Conservation (phyloP, 805 yeast species). For the Wickerhamiella spandovensis region DNA sequence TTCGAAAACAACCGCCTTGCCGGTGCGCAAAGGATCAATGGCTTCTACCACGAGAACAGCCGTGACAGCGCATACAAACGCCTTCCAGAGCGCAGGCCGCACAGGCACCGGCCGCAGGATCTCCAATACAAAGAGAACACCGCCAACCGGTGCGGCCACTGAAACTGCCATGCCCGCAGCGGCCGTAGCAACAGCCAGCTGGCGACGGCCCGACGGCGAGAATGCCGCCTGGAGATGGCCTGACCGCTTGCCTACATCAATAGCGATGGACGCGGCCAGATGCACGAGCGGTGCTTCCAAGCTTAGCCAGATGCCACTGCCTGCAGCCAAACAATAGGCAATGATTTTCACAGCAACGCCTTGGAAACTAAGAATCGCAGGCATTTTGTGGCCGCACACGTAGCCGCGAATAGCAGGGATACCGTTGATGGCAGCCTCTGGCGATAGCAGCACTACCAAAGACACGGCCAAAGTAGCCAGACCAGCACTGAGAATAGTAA, state of each 20-base stretch:
- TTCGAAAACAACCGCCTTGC: constrained; percentile 45
- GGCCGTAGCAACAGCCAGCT: constrained; percentile 56
- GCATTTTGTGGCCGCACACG: constrained; percentile 49
- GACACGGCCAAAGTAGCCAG: constrained; percentile 30
- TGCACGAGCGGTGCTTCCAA: constrained; percentile 82
- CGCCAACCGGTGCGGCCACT: constrained; percentile 79
- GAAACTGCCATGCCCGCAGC: constrained; percentile 81
- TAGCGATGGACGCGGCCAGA: constrained; percentile 31
- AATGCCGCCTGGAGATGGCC: background rate
- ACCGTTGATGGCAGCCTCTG: constrained; percentile 42
- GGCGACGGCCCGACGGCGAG: constrained; percentile 32
- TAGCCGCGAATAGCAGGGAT: constrained; percentile 61
- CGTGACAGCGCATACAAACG: constrained; percentile 66
- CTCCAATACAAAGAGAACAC: constrained; percentile 67
- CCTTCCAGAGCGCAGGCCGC: constrained; percentile 64
- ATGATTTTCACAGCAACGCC: constrained; percentile 43
- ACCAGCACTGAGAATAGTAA: constrained; percentile 26
- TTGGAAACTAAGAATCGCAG: constrained; percentile 36
- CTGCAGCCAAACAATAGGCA: constrained; percentile 51
- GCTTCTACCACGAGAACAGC: constrained; percentile 48
- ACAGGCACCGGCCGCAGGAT: constrained; percentile 32
- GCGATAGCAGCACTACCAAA: constrained; percentile 23
- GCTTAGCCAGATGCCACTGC: constrained; percentile 74
- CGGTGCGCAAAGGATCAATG: constrained; percentile 38
- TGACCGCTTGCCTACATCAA: constrained; percentile 14